phyloP scores from a whole-genome alignment of 768 basidiomycete species.

The Atractiella rhizophila region DNA sequence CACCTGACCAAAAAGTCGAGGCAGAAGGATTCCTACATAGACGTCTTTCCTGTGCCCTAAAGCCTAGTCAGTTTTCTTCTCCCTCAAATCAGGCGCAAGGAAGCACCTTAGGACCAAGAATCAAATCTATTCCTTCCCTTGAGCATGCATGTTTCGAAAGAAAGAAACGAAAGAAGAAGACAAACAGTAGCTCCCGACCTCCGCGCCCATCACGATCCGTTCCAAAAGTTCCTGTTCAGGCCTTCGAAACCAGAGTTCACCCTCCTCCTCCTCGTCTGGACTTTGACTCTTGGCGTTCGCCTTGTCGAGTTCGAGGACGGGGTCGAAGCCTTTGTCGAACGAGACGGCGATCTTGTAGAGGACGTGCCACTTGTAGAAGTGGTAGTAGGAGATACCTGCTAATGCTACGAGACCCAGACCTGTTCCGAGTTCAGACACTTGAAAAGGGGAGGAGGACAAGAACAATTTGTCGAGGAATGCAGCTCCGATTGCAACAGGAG shows the following conservation, averaged over 20 bases:
- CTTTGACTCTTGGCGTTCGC: conserved; percentile 15
- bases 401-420: not conserved
- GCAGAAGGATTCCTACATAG: not conserved
- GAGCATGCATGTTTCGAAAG: not conserved
- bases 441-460: no score
- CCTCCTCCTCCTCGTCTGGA: not conserved
- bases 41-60: no score
- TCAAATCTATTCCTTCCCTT: no score
- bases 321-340: conserved; percentile 49
- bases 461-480: no score
- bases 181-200: conserved; percentile 5
- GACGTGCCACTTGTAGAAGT: conserved; percentile 62
- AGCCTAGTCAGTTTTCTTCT: conserved; percentile 59
- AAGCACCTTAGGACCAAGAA: conserved; percentile 6
- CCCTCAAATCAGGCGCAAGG: conserved; percentile 27
- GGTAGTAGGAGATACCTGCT: conserved; percentile 38
- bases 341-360: conserved; percentile 56
- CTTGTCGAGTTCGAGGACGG: conserved; percentile 46
- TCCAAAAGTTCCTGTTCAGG: conserved; percentile 4
- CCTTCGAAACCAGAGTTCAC: conserved; percentile 3
- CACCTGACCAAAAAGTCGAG: not conserved
- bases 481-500: no score
- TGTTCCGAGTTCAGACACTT: no score
- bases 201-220: not conserved
- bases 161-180: not conserved